Conservation (phyloP, 1,139 yeast genomes). For the Scheffersomyces lignicola region DNA sequence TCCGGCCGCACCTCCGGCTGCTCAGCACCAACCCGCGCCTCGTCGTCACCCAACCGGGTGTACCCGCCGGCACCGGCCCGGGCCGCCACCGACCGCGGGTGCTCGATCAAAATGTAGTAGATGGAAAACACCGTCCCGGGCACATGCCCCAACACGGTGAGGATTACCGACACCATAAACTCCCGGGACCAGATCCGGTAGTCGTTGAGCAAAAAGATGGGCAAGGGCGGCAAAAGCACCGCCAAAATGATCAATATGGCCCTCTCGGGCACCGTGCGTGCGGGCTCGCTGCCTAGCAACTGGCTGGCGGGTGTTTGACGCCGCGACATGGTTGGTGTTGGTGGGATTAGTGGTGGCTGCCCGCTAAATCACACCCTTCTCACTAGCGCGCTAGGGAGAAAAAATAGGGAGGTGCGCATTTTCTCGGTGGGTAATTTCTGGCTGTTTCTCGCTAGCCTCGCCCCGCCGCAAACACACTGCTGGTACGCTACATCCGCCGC, state of each 20-base stretch:
- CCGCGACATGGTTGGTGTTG: no score
- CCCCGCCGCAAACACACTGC: neutral
- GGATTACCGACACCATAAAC: slow-evolving; percentile 32
- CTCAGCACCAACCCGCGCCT: slow-evolving; percentile 6
- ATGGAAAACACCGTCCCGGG: slow-evolving; percentile 39
- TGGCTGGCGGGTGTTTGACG: no score
- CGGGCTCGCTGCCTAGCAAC: no score
- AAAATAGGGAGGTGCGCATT: no score
- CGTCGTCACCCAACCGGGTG: slow-evolving; percentile 11
- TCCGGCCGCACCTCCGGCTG: slow-evolving; percentile 8
- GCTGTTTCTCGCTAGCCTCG: no score
- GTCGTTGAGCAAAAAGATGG: slow-evolving; percentile 31
- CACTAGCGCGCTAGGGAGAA: no score
- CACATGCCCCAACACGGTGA: slow-evolving; percentile 39
- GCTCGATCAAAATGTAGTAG: slow-evolving; percentile 29
- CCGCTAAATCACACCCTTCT: no score
- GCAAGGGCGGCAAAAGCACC: slow-evolving; percentile 41
- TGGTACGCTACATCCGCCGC: neutral
- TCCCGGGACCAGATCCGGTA: slow-evolving; percentile 34
- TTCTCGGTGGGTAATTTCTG: no score
- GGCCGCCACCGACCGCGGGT: slow-evolving; percentile 16
- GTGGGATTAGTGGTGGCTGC: no score
- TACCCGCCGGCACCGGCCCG: slow-evolving; percentile 8
- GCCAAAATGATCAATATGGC: slow-evolving; percentile 33
- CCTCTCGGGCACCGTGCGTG: no score